phyloP scores from a whole-genome alignment of 75 land plant genomes.

The Cryptomeria japonica region DNA sequence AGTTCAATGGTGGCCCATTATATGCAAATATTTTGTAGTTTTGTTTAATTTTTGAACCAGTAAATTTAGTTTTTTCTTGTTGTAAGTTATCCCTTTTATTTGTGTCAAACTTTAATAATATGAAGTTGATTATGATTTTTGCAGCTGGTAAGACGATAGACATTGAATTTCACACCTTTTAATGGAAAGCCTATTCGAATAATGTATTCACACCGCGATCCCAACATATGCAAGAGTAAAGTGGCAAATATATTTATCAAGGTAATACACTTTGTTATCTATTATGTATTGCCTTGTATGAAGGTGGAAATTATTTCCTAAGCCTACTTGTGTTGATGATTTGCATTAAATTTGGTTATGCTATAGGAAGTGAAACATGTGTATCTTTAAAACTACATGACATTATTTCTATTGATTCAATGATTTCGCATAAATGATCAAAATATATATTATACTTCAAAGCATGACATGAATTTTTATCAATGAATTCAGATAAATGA shows the following conservation, averaged over 20 bases:
- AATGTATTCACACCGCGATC: conserved; percentile 80
- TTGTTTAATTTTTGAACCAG: too few species aligned
- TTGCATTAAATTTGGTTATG: neutral
- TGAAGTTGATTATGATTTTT: neutral
- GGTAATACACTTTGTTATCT: too few species aligned
- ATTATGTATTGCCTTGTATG: conserved; percentile 22
- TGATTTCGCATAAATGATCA: too few species aligned
- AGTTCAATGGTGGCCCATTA: too few species aligned
- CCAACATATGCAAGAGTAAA: conserved; percentile 67
- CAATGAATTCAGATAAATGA: neutral
- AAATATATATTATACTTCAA: too few species aligned
- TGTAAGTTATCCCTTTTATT: too few species aligned
- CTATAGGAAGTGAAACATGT: neutral
- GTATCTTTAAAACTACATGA: conserved; percentile 1
- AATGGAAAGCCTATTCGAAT: conserved; percentile 66
- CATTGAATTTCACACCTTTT: too few species aligned
- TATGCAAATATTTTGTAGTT: too few species aligned
- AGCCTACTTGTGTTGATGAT: neutral
- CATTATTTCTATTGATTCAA: conserved; percentile 18
- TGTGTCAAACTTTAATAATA: neutral
- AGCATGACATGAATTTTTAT: conserved; percentile 30
- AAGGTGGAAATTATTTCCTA: conserved; percentile 10
- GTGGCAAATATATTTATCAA: conserved; percentile 75
- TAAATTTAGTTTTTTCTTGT: too few species aligned
- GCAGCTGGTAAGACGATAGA: conserved; percentile 76